Conservation (phyloP, 73 alveolate species). For the Paramecium octaurelia region DNA sequence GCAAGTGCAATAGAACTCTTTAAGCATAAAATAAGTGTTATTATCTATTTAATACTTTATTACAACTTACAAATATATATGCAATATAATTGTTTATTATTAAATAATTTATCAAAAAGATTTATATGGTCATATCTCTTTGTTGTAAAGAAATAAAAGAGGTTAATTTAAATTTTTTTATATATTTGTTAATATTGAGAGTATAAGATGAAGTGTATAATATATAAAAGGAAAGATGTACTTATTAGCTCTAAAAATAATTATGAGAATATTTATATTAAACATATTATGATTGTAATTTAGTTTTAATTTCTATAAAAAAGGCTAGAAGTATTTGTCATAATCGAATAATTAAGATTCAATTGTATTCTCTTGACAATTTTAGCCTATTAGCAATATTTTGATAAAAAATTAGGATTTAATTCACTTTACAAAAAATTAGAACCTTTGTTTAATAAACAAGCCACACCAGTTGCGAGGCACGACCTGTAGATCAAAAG, state of each 20-base stretch:
- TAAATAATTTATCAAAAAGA: not conserved
- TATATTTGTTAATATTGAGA: not conserved
- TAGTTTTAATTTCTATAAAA: not conserved
- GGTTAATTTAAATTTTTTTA: not conserved
- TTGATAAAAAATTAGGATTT: not conserved
- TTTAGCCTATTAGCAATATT: not conserved
- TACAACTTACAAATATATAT: not conserved
- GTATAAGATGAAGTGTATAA: not conserved
- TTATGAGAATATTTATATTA: not conserved
- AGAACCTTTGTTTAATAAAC: not conserved
- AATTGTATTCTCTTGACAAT: not conserved
- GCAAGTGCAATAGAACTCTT: not conserved
- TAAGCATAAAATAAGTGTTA: not conserved
- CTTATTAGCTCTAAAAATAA: not conserved
- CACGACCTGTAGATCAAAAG: not conserved
- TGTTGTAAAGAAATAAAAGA: not conserved
- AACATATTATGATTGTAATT: not conserved
- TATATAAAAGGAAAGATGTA: not conserved
- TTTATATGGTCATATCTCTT: not conserved
- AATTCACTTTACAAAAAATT: not conserved
- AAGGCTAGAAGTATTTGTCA: not conserved
- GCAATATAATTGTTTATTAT: not conserved
- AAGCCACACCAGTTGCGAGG: not conserved
- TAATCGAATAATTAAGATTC: not conserved
- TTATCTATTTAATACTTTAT: no score